A percentile compares a stretch with the other conserved stretches of the same genome.
Evolutionary conservation across 75 land plant species (phyloP).

Genomic region (Picea sitchensis): DNA sequence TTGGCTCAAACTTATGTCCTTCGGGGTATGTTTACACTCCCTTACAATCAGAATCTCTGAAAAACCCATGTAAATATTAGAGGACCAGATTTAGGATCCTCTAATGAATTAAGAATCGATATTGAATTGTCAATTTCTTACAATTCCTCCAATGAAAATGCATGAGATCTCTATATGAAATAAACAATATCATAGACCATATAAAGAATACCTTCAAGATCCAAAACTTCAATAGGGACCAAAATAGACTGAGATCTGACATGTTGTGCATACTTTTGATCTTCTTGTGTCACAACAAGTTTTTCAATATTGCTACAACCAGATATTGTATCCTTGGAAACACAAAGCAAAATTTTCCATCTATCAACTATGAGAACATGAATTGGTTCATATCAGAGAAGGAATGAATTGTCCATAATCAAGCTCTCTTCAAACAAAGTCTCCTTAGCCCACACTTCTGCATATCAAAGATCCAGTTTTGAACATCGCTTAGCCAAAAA

Average conservation of each 20-base stretch:
- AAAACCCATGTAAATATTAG: conserved; percentile 74
- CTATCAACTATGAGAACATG: conserved; percentile 41
- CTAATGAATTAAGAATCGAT: conserved; percentile 48
- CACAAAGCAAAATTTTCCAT: conserved; percentile 58
- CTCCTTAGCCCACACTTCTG: conserved; percentile 84
- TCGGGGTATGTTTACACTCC: conserved; percentile 34
- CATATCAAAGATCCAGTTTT: conserved; percentile 44
- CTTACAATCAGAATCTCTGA: conserved; percentile 11
- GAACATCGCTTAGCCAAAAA: too few species aligned
- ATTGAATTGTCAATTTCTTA: conserved; percentile 74
- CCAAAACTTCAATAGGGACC: conserved; percentile 80
- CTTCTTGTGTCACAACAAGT: conserved; percentile 67
- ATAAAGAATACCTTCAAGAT: conserved; percentile 71
- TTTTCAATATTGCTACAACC: conserved; percentile 50
- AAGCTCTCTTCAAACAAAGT: conserved; percentile 59
- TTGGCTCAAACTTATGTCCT: conserved; percentile 27
- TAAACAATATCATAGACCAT: conserved; percentile 77
- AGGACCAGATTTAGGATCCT: conserved; percentile 64
- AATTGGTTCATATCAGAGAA: conserved; percentile 69
- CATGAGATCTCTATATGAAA: conserved; percentile 63
- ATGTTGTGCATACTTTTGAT: conserved; percentile 44
- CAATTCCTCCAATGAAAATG: conserved; percentile 65
- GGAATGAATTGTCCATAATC: conserved; percentile 83
- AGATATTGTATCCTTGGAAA: conserved; percentile 66
- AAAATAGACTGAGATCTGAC: conserved; percentile 69